These are phyloP conservation scores for Mesotaenium endlicherianum DNA, from an alignment of 139 green algal genomes.

Conservation along the genomic window DNA sequence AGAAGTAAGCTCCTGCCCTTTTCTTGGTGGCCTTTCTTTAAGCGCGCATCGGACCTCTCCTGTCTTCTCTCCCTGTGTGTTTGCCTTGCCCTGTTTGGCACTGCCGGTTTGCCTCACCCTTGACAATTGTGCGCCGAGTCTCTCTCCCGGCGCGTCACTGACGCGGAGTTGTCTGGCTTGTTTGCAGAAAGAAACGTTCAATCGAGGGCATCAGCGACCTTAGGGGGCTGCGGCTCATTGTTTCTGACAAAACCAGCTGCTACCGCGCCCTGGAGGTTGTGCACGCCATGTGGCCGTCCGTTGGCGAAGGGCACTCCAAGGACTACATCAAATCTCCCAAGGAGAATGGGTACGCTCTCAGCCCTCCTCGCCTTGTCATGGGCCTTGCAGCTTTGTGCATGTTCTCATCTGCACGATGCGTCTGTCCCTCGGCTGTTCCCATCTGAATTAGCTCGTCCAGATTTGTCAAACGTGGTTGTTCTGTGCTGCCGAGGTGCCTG, in stretches of 20 bases:
- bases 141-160: too few species aligned
- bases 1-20: constrained; percentile 33
- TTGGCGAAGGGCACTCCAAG: constrained; percentile 47
- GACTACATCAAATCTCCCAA: constrained; percentile 90
- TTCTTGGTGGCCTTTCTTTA: background rate
- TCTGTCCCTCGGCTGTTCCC: background rate
- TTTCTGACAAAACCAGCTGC: constrained; percentile 78
- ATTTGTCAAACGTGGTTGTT: background rate
- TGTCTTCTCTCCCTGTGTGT: background rate
- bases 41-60: background rate
- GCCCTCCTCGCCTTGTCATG: background rate
- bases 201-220: constrained; percentile 75
- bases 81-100: background rate
- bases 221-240: constrained; percentile 82
- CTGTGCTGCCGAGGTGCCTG: too few species aligned
- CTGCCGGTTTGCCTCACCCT: too few species aligned
- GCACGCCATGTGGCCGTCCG: background rate
- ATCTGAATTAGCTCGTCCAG: background rate
- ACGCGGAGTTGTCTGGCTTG: too few species aligned
- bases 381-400: background rate
- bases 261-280: constrained; percentile 79
- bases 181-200: constrained; percentile 52
- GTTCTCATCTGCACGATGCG: background rate
- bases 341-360: constrained; percentile 68
- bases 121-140: too few species aligned